Base-by-base conservation (phyloP, 2,329 filamentous ascomycete genomes). In the Fusarium sambucinum region DNA sequence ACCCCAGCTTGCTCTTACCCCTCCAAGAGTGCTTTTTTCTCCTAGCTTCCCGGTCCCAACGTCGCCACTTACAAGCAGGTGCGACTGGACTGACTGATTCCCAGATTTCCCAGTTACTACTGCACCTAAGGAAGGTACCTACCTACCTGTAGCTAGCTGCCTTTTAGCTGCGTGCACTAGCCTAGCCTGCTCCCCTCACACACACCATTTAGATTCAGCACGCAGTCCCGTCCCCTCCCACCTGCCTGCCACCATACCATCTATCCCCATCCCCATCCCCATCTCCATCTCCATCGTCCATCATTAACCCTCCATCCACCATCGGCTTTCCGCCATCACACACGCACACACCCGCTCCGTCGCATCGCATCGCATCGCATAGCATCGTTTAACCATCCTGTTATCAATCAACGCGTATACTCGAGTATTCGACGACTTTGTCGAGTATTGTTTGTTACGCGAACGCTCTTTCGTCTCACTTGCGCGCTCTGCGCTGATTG, bases 281-380 rank as follows among this genome's bases (percentile, higher is more conserved):
- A 59, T 58, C 63, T n/a, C 52, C 30, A 38, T 50, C 55, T 57
- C 55, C 58, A 69, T 68, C 62, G 56, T 53, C 52, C 63, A 68
- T 67, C 67, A 60, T 60, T 52, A 70, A 69, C 56, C 65, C 58
- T 59, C 65, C 73, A 70, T 69, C 69, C 70, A 72, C 72, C 64
- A 70, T 69, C 68, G 67, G 63, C 63, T 71, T 66, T 66, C 72
- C 68, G 61, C 70, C 72, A 69, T 69, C 63, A 64, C 64, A 70
- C 61, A 58, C 57, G 57, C 66, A 66, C 64, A 58, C 71, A 72
- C 69, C 69, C 71, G 71, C 69, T 67, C 66, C 59, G 63, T 69
- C 66, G 64, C 46, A 69, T 50, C 47, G 47, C 32, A 51, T n/a
- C 46, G 46, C 46, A 50, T 47, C 32, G n/a, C n/a, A 17, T 19